These are phyloP conservation scores for Echium plantagineum DNA, from an alignment of 257 asterid species.

Conservation along the genomic window DNA sequence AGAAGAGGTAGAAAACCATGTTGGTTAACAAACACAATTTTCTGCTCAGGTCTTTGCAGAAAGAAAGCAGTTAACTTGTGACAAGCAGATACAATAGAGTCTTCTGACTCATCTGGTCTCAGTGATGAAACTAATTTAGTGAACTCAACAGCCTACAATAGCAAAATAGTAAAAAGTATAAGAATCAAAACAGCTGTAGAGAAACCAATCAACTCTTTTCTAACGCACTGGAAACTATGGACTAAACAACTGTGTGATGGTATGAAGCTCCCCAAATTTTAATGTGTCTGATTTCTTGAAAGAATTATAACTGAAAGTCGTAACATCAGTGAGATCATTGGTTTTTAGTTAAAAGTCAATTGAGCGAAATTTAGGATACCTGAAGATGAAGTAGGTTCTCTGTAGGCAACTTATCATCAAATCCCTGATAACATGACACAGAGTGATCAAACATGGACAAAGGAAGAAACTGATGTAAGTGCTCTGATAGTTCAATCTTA, in stretches of 20 bases:
- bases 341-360: not conserved
- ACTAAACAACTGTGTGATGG: not conserved
- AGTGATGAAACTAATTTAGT: constrained; percentile 76
- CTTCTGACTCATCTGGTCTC: constrained; percentile 94
- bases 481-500: constrained; percentile 20
- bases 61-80: constrained; percentile 80
- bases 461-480: constrained; percentile 12
- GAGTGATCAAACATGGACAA: constrained; percentile 6
- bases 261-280: not conserved
- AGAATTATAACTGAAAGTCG: not conserved
- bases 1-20: constrained; percentile 90
- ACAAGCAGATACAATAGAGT: constrained; percentile 75
- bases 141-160: constrained; percentile 80
- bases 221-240: not conserved
- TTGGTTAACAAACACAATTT: constrained; percentile 76
- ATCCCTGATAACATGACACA: constrained; percentile 48
- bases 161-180: not conserved
- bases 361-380: constrained; percentile 33
- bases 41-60: constrained; percentile 88
- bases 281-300: not conserved
- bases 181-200: constrained; percentile 4
- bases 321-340: constrained; percentile 1
- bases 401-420: constrained; percentile 83
- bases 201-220: not conserved
- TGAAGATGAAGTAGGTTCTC: constrained; percentile 89